Evolutionary conservation across 257 asterid genomes (phyloP).

Genomic region (Euphrasia confusa): DNA sequence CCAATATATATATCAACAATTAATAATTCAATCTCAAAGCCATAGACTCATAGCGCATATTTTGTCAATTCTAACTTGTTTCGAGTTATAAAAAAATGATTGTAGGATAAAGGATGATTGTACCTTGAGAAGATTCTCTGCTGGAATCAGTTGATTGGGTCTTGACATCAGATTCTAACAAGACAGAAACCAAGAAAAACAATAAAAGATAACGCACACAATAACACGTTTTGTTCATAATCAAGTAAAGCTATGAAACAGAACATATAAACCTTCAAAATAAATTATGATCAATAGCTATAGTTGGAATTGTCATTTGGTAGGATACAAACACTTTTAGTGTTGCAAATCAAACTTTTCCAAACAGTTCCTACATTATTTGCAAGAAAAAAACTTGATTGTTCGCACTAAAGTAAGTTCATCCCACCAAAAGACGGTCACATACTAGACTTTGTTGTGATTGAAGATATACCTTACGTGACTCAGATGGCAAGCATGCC

Average conservation of each 20-base stretch:
- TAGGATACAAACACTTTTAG: no score
- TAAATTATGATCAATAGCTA: no score
- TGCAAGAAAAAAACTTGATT: no score
- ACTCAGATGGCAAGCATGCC: conserved; percentile 21
- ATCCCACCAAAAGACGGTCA: no score
- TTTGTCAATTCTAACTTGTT: not conserved
- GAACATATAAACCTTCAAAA: no score
- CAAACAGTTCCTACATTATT: no score
- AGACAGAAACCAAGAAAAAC: conserved; percentile 23
- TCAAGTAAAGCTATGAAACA: not conserved
- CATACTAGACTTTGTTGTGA: not conserved
- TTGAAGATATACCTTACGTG: no score
- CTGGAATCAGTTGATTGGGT: conserved; percentile 41
- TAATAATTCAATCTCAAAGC: not conserved
- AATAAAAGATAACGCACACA: conserved; percentile 12
- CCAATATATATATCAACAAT: not conserved
- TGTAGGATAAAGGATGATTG: no score
- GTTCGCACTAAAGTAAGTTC: no score
- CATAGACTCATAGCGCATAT: not conserved
- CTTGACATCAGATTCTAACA: conserved; percentile 47
- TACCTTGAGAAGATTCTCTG: conserved; percentile 98
- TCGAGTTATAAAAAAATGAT: no score
- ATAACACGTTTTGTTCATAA: not conserved
- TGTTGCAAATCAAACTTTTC: no score
- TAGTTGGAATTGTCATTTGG: no score